These are phyloP conservation scores for Nelumbo lutea DNA, from an alignment of 164 flowering plant species.

Conservation along the genomic window DNA sequence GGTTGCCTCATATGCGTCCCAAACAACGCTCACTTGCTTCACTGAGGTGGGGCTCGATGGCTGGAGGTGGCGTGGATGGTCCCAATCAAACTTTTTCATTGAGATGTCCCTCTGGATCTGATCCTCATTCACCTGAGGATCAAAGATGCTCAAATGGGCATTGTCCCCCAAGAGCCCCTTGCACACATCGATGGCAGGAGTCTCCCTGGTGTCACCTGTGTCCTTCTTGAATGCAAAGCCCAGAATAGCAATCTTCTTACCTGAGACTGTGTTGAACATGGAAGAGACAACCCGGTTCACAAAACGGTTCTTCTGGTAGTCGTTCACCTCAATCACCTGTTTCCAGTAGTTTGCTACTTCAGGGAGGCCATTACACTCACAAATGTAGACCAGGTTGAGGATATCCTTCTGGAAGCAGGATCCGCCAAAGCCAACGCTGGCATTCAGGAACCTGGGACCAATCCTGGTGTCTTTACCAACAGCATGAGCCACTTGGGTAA, in stretches of 20 bases:
- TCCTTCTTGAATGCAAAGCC: no score
- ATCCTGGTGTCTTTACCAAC: conserved; percentile 72
- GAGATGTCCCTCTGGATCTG: conserved; percentile 35
- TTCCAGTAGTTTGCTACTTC: no score
- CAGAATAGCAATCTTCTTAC: no score
- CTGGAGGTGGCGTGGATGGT: conserved; percentile 54
- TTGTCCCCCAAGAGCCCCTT: conserved; percentile 66
- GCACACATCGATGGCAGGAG: conserved; percentile 54
- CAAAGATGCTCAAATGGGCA: conserved; percentile 61
- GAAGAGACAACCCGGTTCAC: conserved; percentile 57
- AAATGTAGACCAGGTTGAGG: conserved; percentile 68
- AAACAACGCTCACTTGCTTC: conserved; percentile 28
- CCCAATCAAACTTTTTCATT: conserved; percentile 12
- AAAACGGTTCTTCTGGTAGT: conserved; percentile 16
- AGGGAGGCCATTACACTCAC: no score
- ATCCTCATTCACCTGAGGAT: conserved; percentile 48
- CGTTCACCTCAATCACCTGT: conserved; percentile 71
- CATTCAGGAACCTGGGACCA: conserved; percentile 74
- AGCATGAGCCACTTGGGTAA: no score
- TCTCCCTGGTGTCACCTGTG: no score
- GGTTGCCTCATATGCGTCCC: no score
- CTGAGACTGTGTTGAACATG: no score
- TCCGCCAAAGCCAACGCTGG: conserved; percentile 47
- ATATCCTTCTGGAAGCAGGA: no score
- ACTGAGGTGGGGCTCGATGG: conserved; percentile 45